Base-by-base conservation (phyloP, 768 basidiomycete genomes). In the Thelephora ganbajun region DNA sequence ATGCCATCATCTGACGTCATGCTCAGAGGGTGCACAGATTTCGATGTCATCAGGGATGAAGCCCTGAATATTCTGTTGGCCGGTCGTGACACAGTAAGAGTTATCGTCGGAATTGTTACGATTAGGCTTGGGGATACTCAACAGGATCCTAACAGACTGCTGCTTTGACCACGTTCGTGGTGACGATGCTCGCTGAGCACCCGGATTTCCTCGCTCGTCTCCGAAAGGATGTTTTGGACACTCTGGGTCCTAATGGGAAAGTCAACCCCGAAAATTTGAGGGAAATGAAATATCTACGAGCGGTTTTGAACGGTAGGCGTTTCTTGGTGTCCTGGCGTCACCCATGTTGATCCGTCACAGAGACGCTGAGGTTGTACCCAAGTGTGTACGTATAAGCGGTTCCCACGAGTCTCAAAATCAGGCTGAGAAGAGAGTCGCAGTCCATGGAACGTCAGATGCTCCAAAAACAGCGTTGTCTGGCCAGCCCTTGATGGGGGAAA, bases 241-340 rank as follows among this genome's bases (percentile, higher is more conserved):
- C 51, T 13, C 54, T 67, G 7, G 64, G 64, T 2, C 35, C 51
- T 1, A 37, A 33, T 1, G 51, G 54, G 0, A 35, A 50, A 1
- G 66, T 66, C 2, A 57, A 54, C 3, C 61, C 60, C 43, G 65
- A 64, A 13, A 58, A 64, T 45, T 55, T 68, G 39, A 53, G 59
- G 16, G 49, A 57, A 14, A 57, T 59, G n/a, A n/a, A n/a, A n/a
- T n/a, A n/a, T n/a, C n/a, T n/a, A n/a, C n/a, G n/a, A n/a, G n/a
- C n/a, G n/a, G 58, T 60, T 35, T 46, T 60, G 30, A 62, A 60
- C 33, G 58, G 56, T 57, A 23, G 30, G 50, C 36, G 6, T 2
- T 18, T 13, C 23, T 20, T 22, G 20, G 47, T 46, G 14, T n/a
- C 16, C 11, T 43, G 22, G 7, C 16, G 6, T 12, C 43, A 11